These are phyloP conservation scores for Jaapia argillacea DNA, from an alignment of 768 basidiomycete genomes.

Conservation along the genomic window DNA sequence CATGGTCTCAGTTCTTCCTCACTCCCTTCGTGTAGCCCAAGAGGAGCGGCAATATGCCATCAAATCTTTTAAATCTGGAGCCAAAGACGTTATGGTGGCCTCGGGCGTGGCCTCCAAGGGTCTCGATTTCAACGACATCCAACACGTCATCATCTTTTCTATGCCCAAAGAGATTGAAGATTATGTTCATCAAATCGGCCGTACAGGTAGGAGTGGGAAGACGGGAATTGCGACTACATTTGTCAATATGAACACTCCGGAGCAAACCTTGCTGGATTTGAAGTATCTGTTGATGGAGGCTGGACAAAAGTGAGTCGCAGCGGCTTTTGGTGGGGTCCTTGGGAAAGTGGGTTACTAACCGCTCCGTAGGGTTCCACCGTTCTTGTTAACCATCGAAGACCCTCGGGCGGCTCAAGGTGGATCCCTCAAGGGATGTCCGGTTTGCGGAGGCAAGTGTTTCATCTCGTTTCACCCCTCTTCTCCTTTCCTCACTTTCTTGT, in stretches of 20 bases:
- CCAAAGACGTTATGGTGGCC: slow-evolving; percentile 99
- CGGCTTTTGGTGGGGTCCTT: not conserved
- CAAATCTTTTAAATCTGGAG: slow-evolving; percentile 93
- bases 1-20: not conserved
- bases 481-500: slow-evolving; percentile 1
- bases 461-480: not conserved
- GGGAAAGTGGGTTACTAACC: not conserved
- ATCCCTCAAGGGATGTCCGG: slow-evolving; percentile 79
- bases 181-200: slow-evolving; percentile 98
- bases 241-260: slow-evolving; percentile 95
- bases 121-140: slow-evolving; percentile 96
- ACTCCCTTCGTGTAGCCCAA: slow-evolving; percentile 48
- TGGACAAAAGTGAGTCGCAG: slow-evolving; percentile 76
- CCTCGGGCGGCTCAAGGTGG: slow-evolving; percentile 75
- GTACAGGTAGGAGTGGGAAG: slow-evolving; percentile 95
- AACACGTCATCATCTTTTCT: slow-evolving; percentile 97
- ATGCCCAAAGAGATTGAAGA: slow-evolving; percentile 99
- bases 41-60: slow-evolving; percentile 99
- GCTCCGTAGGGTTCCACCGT: slow-evolving; percentile 94
- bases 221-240: slow-evolving; percentile 99
- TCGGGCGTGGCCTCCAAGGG: slow-evolving; percentile 97
- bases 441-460: slow-evolving; percentile 75
- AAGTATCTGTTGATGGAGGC: slow-evolving; percentile 97
- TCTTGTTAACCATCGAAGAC: slow-evolving; percentile 84
- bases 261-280: slow-evolving; percentile 92